phyloP scores from a whole-genome alignment of 305 asterid species.

The Lippia alba region DNA sequence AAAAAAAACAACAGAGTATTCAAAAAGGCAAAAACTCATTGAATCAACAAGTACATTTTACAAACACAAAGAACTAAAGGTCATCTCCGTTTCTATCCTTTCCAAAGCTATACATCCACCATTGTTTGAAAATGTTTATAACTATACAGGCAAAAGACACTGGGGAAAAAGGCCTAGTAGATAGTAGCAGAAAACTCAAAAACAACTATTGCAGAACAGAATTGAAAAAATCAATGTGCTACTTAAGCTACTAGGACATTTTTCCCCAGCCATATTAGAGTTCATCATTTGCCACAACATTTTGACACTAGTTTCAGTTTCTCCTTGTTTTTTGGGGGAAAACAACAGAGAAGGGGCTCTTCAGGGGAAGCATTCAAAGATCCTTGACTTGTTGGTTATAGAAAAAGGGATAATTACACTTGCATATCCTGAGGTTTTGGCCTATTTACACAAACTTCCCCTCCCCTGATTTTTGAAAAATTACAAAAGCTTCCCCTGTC shows the following conservation, averaged over 20 bases:
- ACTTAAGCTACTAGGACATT: constrained; percentile 35
- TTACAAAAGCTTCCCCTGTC: too few species aligned
- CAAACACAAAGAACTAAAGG: too few species aligned
- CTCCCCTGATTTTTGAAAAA: too few species aligned
- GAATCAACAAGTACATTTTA: not conserved
- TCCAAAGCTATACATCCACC: constrained; percentile 32
- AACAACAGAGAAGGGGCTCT: too few species aligned
- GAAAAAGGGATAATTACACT: too few species aligned
- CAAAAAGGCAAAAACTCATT: not conserved
- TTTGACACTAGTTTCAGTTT: constrained; percentile 2
- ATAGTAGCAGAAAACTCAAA: constrained; percentile 17
- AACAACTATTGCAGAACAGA: not conserved
- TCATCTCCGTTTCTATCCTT: constrained; percentile 27
- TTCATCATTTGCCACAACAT: constrained; percentile 5
- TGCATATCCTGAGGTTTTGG: too few species aligned
- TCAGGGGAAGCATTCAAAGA: too few species aligned
- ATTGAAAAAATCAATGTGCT: not conserved
- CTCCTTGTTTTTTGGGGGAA: too few species aligned
- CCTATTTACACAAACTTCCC: too few species aligned
- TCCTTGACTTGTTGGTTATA: too few species aligned
- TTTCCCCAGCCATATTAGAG: constrained; percentile 30
- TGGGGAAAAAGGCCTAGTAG: constrained; percentile 40
- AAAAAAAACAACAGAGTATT: too few species aligned
- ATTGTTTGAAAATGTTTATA: constrained; percentile 33
- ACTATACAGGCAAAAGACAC: constrained; percentile 2